A percentile compares a stretch with the other conserved stretches of the same genome.
Conservation (phyloP, 805 yeast genomes). For the Candida nonsorbophila region DNA sequence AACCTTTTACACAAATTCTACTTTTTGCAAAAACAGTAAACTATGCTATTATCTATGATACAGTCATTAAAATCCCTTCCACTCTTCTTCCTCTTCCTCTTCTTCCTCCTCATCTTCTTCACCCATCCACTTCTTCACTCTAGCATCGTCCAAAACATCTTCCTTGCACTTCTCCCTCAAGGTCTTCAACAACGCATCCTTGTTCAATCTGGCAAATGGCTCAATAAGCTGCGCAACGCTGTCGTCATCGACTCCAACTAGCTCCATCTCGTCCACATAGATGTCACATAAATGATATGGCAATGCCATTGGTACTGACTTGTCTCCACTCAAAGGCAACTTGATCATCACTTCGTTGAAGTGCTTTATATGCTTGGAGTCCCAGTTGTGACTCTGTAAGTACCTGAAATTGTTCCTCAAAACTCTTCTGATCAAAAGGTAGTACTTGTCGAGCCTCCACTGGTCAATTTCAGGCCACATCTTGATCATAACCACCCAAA, state of each 20-base stretch:
- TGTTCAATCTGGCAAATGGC: constrained; percentile 55
- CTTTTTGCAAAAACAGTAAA: neutral
- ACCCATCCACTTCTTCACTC: constrained; percentile 61
- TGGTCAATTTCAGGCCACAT: constrained; percentile 88
- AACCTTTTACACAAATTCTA: too few species aligned
- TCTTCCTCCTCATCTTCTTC: constrained; percentile 14
- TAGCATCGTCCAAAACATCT: constrained; percentile 60
- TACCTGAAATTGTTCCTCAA: constrained; percentile 59
- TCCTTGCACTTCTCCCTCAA: constrained; percentile 59
- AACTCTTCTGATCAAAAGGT: constrained; percentile 73
- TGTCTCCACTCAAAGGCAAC: constrained; percentile 54
- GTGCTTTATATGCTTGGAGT: constrained; percentile 35
- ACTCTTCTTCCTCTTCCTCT: constrained; percentile 21
- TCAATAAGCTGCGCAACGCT: constrained; percentile 42
- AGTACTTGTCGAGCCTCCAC: constrained; percentile 82
- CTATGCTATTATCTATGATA: neutral
- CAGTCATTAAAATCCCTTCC: constrained; percentile 26
- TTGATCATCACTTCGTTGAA: constrained; percentile 41
- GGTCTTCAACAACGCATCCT: constrained; percentile 51
- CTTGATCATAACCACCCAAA: constrained; percentile 70
- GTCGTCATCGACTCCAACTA: constrained; percentile 56
- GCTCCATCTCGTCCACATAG: constrained; percentile 76
- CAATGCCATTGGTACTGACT: constrained; percentile 63
- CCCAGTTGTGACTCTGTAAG: constrained; percentile 53
- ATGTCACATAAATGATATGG: constrained; percentile 85